Evolutionary conservation across 805 yeast genomes (phyloP).

Genomic region (Torulaspora delbrueckii): DNA sequence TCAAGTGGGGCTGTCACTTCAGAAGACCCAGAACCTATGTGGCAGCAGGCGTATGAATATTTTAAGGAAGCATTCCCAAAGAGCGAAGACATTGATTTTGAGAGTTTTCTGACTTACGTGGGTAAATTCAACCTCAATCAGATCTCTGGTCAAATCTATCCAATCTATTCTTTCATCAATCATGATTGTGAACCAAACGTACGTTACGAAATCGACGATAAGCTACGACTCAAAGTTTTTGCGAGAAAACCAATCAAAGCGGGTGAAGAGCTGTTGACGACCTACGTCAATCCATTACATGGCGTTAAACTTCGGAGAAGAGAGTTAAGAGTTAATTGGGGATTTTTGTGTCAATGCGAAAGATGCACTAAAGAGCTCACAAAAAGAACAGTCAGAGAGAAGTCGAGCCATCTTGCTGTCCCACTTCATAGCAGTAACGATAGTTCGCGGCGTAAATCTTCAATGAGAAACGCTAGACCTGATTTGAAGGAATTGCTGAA

Average conservation of each 20-base stretch:
- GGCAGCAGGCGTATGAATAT: slow-evolving; percentile 53
- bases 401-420: neutral
- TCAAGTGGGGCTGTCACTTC: slow-evolving; percentile 43
- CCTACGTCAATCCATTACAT: slow-evolving; percentile 65
- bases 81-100: slow-evolving; percentile 38
- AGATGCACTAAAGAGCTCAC: slow-evolving; percentile 56
- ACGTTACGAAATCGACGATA: slow-evolving; percentile 43
- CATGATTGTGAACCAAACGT: slow-evolving; percentile 75
- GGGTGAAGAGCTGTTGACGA: slow-evolving; percentile 64
- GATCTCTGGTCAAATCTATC: slow-evolving; percentile 56
- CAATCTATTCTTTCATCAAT: slow-evolving; percentile 64
- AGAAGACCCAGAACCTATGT: slow-evolving; percentile 35
- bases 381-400: slow-evolving; percentile 2
- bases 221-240: slow-evolving; percentile 50
- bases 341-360: slow-evolving; percentile 64
- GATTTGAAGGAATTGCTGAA: slow-evolving; percentile 48
- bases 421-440: slow-evolving; percentile 1
- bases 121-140: slow-evolving; percentile 76
- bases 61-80: slow-evolving; percentile 47
- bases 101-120: slow-evolving; percentile 54
- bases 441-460: slow-evolving; percentile 28
- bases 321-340: slow-evolving; percentile 70
- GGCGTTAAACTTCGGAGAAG: slow-evolving; percentile 59
- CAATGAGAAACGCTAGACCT: slow-evolving; percentile 32
- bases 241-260: slow-evolving; percentile 54